Evolutionary conservation across 1,139 yeast genomes (phyloP).

Genomic region (Suhomyces yuchorum): DNA sequence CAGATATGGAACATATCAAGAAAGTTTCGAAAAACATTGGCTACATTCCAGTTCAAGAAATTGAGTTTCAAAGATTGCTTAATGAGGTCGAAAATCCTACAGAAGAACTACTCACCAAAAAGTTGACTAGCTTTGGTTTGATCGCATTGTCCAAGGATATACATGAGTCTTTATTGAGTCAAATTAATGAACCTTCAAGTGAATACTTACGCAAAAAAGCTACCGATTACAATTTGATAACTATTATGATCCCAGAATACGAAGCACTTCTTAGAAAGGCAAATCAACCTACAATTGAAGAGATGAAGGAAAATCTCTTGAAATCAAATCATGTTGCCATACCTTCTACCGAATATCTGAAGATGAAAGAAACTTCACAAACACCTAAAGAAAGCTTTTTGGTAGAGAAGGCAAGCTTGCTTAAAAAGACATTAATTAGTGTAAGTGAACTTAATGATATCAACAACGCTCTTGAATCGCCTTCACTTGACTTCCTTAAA

Average conservation of each 20-base stretch:
- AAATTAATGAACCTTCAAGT: conserved; percentile 15
- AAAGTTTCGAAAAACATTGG: conserved; percentile 17
- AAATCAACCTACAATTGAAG: conserved; percentile 8
- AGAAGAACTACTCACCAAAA: conserved; percentile 10
- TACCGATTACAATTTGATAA: background rate
- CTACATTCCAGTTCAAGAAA: conserved; percentile 9
- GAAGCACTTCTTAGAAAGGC: conserved; percentile 1
- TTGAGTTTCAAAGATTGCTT: conserved; percentile 22
- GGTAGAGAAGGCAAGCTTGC: conserved; percentile 17
- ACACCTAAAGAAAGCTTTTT: conserved; percentile 35
- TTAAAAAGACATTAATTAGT: conserved; percentile 24
- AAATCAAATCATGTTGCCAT: conserved; percentile 25
- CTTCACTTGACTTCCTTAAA: conserved; percentile 6
- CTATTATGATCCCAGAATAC: conserved; percentile 13
- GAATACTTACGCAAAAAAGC: conserved; percentile 20
- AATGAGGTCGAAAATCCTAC: conserved; percentile 16
- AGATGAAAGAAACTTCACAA: conserved; percentile 21
- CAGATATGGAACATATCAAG: conserved; percentile 29
- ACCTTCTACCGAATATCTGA: conserved; percentile 8
- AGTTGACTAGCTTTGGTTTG: conserved; percentile 13
- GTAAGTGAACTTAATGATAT: conserved; percentile 23
- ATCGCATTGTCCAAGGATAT: conserved; percentile 17
- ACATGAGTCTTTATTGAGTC: conserved; percentile 18
- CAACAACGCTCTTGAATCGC: conserved; percentile 12
- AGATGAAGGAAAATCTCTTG: conserved; percentile 24